phyloP scores from a whole-genome alignment of 768 basidiomycete genomes.

The Boletus eberwhitei region DNA sequence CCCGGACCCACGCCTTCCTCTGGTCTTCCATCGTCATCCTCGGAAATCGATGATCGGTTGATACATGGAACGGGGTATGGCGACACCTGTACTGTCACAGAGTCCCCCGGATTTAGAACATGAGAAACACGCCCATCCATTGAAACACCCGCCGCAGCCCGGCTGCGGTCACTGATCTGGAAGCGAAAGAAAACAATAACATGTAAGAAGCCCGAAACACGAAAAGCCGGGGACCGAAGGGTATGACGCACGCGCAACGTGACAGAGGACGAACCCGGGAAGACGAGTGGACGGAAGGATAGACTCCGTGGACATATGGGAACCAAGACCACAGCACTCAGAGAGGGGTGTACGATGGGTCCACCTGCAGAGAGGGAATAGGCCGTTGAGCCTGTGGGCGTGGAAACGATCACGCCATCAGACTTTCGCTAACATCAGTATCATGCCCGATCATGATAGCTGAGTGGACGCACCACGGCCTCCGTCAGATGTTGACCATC shows the following conservation, averaged over 20 bases:
- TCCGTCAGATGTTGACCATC: slow-evolving; percentile 95
- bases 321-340: slow-evolving; percentile 86
- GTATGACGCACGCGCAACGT: slow-evolving; percentile 61
- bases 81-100: slow-evolving; percentile 80
- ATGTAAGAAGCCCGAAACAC: slow-evolving; percentile 1
- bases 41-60: slow-evolving; percentile 75
- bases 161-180: slow-evolving; percentile 81
- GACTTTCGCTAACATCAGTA: slow-evolving; percentile 49
- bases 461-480: slow-evolving; percentile 68
- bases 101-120: slow-evolving; percentile 79
- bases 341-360: slow-evolving; percentile 91
- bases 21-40: slow-evolving; percentile 40
- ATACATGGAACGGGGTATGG: slow-evolving; percentile 92
- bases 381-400: slow-evolving; percentile 94
- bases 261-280: slow-evolving; percentile 77
- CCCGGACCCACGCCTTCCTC: slow-evolving; percentile 72
- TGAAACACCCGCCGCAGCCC: slow-evolving; percentile 84
- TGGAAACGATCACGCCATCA: slow-evolving; percentile 91
- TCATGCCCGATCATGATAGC: slow-evolving; percentile 7
- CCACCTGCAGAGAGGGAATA: slow-evolving; percentile 95
- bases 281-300: slow-evolving; percentile 87
- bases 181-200: background rate
- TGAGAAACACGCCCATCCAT: slow-evolving; percentile 92
- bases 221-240: background rate
- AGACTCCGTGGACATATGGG: slow-evolving; percentile 95